Conservation (phyloP, 139 green algal genomes). For the Mychonastes homosphaera region DNA sequence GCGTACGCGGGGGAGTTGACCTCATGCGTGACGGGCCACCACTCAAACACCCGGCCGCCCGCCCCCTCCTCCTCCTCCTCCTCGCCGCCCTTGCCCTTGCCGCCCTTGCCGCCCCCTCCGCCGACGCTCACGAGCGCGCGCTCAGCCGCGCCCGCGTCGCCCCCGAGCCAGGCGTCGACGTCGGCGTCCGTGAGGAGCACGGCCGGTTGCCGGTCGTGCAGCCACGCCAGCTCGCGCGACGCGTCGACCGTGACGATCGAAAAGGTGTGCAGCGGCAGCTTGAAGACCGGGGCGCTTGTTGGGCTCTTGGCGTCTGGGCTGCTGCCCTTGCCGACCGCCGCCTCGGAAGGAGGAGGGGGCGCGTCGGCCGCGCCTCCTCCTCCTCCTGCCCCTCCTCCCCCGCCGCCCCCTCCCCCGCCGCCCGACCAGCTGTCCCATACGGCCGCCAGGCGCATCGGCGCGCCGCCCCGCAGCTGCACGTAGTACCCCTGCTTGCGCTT, state of each 20-base stretch:
- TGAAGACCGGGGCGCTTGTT: not conserved
- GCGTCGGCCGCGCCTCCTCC: too few relatives aligned
- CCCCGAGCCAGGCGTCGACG: conserved; percentile 6
- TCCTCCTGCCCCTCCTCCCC: too few relatives aligned
- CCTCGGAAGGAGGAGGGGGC: too few relatives aligned
- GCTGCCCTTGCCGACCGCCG: too few relatives aligned
- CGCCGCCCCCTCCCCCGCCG: conserved; percentile 1
- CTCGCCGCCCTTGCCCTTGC: conserved; percentile 19
- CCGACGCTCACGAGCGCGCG: too few relatives aligned
- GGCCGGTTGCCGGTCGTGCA: conserved; percentile 78
- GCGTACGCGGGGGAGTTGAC: too few relatives aligned
- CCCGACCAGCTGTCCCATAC: conserved; percentile 43
- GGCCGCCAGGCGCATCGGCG: conserved; percentile 44
- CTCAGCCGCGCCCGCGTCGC: too few relatives aligned
- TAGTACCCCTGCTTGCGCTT: conserved; percentile 43
- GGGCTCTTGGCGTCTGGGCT: too few relatives aligned
- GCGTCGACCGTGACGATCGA: conserved; percentile 68
- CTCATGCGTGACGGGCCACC: too few relatives aligned
- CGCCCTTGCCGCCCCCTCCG: conserved; percentile 21
- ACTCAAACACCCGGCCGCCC: too few relatives aligned
- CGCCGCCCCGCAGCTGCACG: conserved; percentile 3
- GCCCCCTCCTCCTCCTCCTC: conserved; percentile 8
- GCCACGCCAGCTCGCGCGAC: conserved; percentile 35
- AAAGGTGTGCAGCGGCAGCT: conserved; percentile 33
- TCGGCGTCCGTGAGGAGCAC: conserved; percentile 35